A percentile compares a stretch with the other conserved stretches of the same genome.
phyloP scores from a whole-genome alignment of 2,329 filamentous ascomycete species.

The Phaeomoniella chlamydospora region DNA sequence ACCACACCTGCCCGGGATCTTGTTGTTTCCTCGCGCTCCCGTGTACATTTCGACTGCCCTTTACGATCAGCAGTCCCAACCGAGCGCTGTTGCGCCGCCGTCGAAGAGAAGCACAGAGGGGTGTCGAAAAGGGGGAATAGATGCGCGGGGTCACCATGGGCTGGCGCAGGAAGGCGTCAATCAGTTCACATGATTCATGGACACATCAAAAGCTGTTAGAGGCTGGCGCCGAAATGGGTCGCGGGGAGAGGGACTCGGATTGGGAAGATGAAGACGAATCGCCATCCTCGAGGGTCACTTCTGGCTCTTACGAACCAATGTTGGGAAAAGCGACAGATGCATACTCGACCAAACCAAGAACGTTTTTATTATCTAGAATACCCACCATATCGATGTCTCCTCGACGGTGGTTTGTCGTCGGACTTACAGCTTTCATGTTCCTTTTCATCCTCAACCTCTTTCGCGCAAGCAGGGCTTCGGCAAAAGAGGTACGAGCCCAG shows the following conservation, averaged over 20 bases:
- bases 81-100: no score
- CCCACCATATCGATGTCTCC: conserved; percentile 61
- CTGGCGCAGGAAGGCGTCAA: not conserved
- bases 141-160: no score
- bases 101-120: no score
- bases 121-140: no score
- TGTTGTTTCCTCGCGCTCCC: no score
- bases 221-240: not conserved
- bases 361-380: conserved; percentile 40
- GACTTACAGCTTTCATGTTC: conserved; percentile 52
- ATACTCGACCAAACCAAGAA: conserved; percentile 18
- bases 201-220: not conserved
- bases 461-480: conserved; percentile 57
- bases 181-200: not conserved
- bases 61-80: no score
- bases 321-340: conserved; percentile 14
- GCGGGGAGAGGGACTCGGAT: not conserved
- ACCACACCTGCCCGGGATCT: no score
- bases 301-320: conserved; percentile 23
- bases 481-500: conserved; percentile 43
- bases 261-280: conserved; percentile 5
- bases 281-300: conserved; percentile 33
- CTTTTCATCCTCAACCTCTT: conserved; percentile 66
- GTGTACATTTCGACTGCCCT: no score
- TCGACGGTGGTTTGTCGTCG: conserved; percentile 59